Percentiles rank a stretch among this genome's conserved stretches.
Conservation (phyloP, 192 early-diverging fungal genomes). For the Funneliformis geosporum region DNA sequence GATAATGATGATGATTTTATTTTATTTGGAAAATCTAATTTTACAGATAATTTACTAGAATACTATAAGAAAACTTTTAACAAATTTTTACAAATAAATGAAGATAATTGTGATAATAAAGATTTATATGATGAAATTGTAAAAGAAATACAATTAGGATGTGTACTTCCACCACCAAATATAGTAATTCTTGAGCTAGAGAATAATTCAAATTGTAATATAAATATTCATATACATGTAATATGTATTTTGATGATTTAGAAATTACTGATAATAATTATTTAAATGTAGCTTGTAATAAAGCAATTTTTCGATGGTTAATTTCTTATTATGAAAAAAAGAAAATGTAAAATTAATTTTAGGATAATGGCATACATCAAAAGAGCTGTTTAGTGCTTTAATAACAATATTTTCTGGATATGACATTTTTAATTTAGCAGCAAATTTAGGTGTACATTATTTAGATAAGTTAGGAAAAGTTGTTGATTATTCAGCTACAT, state of each 20-base stretch:
- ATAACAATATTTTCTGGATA: neutral
- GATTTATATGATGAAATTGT: neutral
- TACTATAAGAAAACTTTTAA: neutral
- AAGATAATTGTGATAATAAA: neutral
- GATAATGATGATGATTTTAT: neutral
- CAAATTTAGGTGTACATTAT: neutral
- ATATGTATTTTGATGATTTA: conserved; percentile 3
- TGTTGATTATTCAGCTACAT: neutral
- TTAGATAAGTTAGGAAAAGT: conserved; percentile 22
- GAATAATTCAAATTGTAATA: neutral
- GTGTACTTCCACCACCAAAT: neutral
- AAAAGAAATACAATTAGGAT: neutral
- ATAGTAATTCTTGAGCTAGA: neutral
- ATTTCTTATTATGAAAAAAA: neutral
- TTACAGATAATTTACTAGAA: neutral
- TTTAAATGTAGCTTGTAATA: neutral
- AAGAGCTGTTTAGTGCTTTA: neutral
- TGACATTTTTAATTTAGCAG: neutral
- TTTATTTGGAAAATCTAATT: neutral
- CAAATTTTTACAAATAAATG: neutral
- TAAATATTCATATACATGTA: neutral
- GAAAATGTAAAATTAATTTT: neutral
- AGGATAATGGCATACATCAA: neutral
- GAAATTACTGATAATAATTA: neutral
- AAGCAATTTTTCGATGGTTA: neutral